Evolutionary conservation across 1,284 basidiomycete species (phyloP).

Genomic region (Sanghuangporus weigelae): DNA sequence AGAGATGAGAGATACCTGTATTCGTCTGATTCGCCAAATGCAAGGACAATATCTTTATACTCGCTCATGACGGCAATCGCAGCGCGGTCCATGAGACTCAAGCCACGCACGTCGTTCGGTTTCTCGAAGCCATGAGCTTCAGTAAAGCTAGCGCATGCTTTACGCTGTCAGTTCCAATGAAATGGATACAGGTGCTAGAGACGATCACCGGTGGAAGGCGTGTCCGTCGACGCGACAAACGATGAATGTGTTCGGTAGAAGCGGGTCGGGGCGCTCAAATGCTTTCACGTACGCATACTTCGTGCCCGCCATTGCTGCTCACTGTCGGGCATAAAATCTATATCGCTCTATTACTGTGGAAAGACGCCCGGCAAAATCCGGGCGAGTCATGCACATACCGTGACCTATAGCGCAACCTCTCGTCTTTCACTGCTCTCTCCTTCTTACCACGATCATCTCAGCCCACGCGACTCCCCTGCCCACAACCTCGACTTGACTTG

Average conservation of each 20-base stretch:
- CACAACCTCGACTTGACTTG: neutral
- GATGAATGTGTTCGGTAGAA: constrained; percentile 83
- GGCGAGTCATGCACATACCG: constrained; percentile 1
- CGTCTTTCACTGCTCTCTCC: constrained; percentile 5
- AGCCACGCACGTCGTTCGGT: constrained; percentile 86
- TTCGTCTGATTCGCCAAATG: constrained; percentile 96
- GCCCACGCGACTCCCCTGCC: neutral
- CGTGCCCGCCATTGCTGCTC: constrained; percentile 78
- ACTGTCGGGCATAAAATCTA: neutral
- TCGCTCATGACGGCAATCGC: constrained; percentile 80
- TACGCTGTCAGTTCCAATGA: neutral
- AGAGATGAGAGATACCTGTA: constrained; percentile 62
- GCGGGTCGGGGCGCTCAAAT: constrained; percentile 85
- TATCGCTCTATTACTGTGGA: neutral
- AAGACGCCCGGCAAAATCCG: neutral
- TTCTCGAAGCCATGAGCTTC: constrained; percentile 80
- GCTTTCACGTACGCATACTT: constrained; percentile 88
- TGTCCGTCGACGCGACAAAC: constrained; percentile 91
- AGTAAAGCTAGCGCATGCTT: constrained; percentile 54
- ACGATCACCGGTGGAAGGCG: constrained; percentile 83
- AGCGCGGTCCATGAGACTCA: constrained; percentile 91
- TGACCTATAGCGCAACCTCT: constrained; percentile 5
- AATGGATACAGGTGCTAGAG: neutral
- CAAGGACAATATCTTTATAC: constrained; percentile 78
- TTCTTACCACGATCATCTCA: constrained; percentile 2